Conservation (phyloP, 2,329 filamentous ascomycete genomes). For the Cladobotryum protrusum region DNA sequence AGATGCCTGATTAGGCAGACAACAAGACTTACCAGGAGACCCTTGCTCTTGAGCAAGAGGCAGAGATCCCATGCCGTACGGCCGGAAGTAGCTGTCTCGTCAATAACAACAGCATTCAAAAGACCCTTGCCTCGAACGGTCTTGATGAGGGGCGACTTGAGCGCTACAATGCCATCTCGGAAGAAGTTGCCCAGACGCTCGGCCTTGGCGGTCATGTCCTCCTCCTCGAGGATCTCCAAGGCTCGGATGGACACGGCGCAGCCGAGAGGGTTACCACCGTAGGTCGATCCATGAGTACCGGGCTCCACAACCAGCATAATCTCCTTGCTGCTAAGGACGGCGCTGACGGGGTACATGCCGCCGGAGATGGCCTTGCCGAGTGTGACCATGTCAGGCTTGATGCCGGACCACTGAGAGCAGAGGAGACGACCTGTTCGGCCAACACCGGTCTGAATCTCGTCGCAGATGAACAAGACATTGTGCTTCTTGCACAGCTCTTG, state of each 20-base stretch:
- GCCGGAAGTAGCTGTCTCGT: slow-evolving; percentile 78
- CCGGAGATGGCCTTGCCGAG: slow-evolving; percentile 97
- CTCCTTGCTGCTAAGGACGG: slow-evolving; percentile 79
- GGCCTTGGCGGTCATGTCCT: slow-evolving; percentile 77
- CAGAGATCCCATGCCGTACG: slow-evolving; percentile 95
- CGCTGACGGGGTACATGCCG: slow-evolving; percentile 98
- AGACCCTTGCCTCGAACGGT: slow-evolving; percentile 85
- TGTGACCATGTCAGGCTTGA: slow-evolving; percentile 92
- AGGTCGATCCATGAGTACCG: slow-evolving; percentile 96
- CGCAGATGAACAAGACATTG: slow-evolving; percentile 92
- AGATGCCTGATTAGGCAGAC: slow-evolving; percentile 4
- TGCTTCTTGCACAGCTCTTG: slow-evolving; percentile 86
- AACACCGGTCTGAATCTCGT: slow-evolving; percentile 98
- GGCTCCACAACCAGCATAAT: slow-evolving; percentile 95
- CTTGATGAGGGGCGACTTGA: slow-evolving; percentile 76
- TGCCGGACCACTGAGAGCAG: slow-evolving; percentile 87
- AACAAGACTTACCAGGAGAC: slow-evolving; percentile 65
- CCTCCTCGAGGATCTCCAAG: slow-evolving; percentile 87
- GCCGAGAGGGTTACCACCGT: slow-evolving; percentile 92
- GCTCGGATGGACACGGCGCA: slow-evolving; percentile 94
- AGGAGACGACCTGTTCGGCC: slow-evolving; percentile 91
- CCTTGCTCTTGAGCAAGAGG: slow-evolving; percentile 91
- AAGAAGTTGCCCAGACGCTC: slow-evolving; percentile 77
- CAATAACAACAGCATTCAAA: slow-evolving; percentile 92
- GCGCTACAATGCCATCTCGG: slow-evolving; percentile 66